phyloP scores from a whole-genome alignment of 495 filamentous ascomycete species.

The Copromyces sp. region DNA sequence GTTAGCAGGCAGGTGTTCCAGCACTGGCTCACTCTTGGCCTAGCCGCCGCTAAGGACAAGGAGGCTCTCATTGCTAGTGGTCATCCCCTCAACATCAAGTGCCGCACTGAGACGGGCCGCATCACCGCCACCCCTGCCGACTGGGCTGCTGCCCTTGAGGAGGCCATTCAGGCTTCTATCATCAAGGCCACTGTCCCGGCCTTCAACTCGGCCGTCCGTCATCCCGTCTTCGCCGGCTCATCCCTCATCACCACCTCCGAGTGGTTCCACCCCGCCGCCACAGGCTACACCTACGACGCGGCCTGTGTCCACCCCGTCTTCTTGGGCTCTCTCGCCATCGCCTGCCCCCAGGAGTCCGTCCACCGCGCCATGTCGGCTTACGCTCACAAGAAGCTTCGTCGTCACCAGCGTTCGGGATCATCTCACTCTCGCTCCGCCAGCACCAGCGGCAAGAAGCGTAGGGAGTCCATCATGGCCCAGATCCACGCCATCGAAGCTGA shows the following conservation, averaged over 20 bases:
- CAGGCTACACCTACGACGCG: conserved; percentile 24
- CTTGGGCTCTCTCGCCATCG: conserved; percentile 27
- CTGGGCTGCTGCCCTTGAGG: conserved; percentile 15
- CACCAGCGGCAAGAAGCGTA: conserved; percentile 3
- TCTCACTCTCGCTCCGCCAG: neutral
- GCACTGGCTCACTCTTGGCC: neutral
- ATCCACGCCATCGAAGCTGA: conserved; percentile 9
- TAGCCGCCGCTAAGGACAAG: neutral
- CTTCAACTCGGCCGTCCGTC: conserved; percentile 21
- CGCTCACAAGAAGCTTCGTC: conserved; percentile 15
- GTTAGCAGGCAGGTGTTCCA: conserved; percentile 4
- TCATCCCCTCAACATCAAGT: neutral
- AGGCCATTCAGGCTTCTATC: conserved; percentile 18
- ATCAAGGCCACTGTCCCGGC: neutral
- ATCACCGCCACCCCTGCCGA: conserved; percentile 10
- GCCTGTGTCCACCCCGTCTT: conserved; percentile 25
- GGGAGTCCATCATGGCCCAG: conserved; percentile 9
- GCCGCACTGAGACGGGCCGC: conserved; percentile 11
- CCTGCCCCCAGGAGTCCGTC: conserved; percentile 15
- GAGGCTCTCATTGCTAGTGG: conserved; percentile 19
- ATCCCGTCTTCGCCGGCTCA: conserved; percentile 31
- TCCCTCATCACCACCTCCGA: conserved; percentile 20
- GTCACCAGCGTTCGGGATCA: conserved; percentile 1
- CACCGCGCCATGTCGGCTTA: conserved; percentile 22
- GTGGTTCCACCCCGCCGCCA: conserved; percentile 28